Base-by-base conservation (phyloP, 1,284 basidiomycete species). In the Grifola frondosa region DNA sequence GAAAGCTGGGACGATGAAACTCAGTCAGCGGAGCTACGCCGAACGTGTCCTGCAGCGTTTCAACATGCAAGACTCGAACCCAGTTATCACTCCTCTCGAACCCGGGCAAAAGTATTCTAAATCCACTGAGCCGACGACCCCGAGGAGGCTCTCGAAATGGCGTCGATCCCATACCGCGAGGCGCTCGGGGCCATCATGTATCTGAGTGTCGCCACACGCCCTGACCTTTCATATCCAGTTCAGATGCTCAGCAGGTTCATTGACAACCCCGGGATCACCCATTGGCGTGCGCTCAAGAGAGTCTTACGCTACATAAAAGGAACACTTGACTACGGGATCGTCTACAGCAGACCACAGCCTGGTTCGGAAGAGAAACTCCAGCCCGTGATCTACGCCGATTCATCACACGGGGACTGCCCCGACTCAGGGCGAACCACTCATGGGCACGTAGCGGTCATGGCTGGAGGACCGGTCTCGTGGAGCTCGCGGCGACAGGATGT, bases 181-280 rank as follows among this genome's bases (percentile, higher is more conserved):
- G 49, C 53, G 8, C 44, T 63, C 10, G 60, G 59, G 15, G 41
- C 47, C 4, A 52, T 68, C 2, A 51, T 61, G 35, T 68, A 64
- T 40, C 47, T 61, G 13, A 49, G 57, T 5, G 25, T 44, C 5
- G 43, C 51, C 0, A 68, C 65, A 0, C 47, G 48, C 2, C 51
- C 51, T 1, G 46, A 49, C 37, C 42, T 50, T 30, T 21, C 30
- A 3, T 45, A 36, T 17, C 25, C 48, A 3, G 44, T 50, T 4
- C 30, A 34, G 9, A 20, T 31, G 3, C 48, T 50, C 21, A 34
- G 24, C 1, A 42, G 46, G 15, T 48, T 28, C 42, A 37, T 12
- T n/a, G 23, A 37, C 13, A 15, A 31, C 28, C 37, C 36, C 3
- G 43, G 46, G 3, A 31, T 24, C 6, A 19, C 24, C 4, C 50